Evolutionary conservation across 1,139 yeast genomes (phyloP), one percentile per base, ranked within the genome.

Genomic region (Protomyces lactucae-debilis): DNA sequence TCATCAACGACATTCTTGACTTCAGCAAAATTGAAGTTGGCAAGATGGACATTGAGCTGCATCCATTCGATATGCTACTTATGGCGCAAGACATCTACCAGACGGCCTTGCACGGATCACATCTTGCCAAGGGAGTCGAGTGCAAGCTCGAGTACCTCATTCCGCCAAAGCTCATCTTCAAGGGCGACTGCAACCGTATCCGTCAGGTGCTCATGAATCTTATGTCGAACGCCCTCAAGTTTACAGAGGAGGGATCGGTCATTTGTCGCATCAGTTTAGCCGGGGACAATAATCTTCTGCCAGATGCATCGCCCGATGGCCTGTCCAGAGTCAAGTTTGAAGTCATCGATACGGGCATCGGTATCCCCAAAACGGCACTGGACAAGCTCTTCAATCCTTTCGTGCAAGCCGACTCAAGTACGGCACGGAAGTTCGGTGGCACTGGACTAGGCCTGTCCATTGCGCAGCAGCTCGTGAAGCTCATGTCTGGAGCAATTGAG

Each of bases 201-300:
- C 86, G 90, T 64, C 97, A 91, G 75, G 86, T 91, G 64, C 86
- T 90, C 23, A 88, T 90, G 91, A 91, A 91, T 70, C 77, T 90
- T 67, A 93, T 90, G 9, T 87, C 95, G 12, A 91, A 88, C 74
- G 88, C 96, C 0, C 79, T 91, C 69, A 91, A 91, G 72, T 91
- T 91, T 70, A 90, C 97, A 9, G 77, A 80, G 68, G 92, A 92
- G 55, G 84, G 83, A 70, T 90, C 87, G 52, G 69, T 71, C 28
- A 63, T 71, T 36, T 64, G 65, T 5, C 68, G 68, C 25, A 57
- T 67, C n/a, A 66, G 10, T 18, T 25, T 65, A 1, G 52, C 55
- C 8, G 55, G 57, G 5, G 65, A 59, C 23, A 65, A 55, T 25
- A 48, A 35, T 5, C 64, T 55, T 25, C 40, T 48, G 21, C 35